phyloP scores from a whole-genome alignment of 2,329 filamentous ascomycete genomes.

The Chaetomium sp. region DNA sequence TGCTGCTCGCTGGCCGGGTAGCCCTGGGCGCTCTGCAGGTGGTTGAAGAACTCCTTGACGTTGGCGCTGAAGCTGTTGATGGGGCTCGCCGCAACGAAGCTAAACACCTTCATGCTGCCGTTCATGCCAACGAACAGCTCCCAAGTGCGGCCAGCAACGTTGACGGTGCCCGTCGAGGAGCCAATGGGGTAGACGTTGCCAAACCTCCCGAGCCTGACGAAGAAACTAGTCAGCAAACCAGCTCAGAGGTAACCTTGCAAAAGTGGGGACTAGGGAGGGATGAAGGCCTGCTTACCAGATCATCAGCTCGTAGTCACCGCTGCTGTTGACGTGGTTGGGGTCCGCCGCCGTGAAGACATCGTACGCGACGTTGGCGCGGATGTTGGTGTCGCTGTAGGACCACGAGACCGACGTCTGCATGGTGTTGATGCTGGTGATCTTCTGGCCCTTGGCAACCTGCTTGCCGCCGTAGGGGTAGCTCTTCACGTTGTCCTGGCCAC shows the following conservation, averaged over 20 bases:
- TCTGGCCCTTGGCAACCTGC: slow-evolving; percentile 37
- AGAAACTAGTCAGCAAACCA: background rate
- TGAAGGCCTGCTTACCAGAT: slow-evolving; percentile 54
- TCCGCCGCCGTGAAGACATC: slow-evolving; percentile 61
- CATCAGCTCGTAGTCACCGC: slow-evolving; percentile 64
- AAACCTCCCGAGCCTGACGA: slow-evolving; percentile 53
- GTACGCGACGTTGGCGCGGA: slow-evolving; percentile 63
- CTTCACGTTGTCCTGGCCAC: slow-evolving; percentile 46
- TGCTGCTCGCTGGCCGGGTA: slow-evolving; percentile 30
- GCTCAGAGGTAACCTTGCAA: background rate
- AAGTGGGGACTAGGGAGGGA: no score
- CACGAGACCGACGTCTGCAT: slow-evolving; percentile 44
- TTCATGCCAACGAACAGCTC: slow-evolving; percentile 58
- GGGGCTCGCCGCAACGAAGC: slow-evolving; percentile 44
- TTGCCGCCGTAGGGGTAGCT: slow-evolving; percentile 48
- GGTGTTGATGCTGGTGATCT: slow-evolving; percentile 40
- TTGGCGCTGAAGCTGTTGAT: slow-evolving; percentile 54
- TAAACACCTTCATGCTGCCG: slow-evolving; percentile 57
- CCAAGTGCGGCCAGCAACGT: slow-evolving; percentile 52
- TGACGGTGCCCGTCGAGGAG: slow-evolving; percentile 52
- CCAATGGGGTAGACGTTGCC: slow-evolving; percentile 59
- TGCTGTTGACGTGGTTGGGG: slow-evolving; percentile 38
- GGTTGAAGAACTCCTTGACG: slow-evolving; percentile 54
- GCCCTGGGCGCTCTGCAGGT: slow-evolving; percentile 48
- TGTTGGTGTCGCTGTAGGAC: slow-evolving; percentile 51